A percentile compares a stretch with the other conserved stretches of the same genome.
These are phyloP conservation scores for Lecanicillium sp. DNA, from an alignment of 2,329 filamentous ascomycete genomes.

Conservation along the genomic window DNA sequence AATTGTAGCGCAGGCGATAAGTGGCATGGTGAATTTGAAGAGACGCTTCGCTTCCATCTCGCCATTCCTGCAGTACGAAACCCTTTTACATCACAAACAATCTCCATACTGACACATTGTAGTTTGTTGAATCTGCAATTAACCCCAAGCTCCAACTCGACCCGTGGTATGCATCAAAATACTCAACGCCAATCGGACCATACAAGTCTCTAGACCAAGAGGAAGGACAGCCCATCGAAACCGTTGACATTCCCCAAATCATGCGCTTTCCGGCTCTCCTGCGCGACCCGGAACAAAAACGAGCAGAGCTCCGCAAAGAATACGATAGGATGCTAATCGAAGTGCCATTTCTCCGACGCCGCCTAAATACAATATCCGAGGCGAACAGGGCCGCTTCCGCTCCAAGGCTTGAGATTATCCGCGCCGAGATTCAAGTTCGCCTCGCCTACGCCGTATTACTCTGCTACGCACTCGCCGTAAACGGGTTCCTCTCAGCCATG, in stretches of 20 bases:
- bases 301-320: neutral
- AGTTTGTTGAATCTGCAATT: constrained; percentile 7
- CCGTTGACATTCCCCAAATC: constrained; percentile 6
- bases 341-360: constrained; percentile 7
- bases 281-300: constrained; percentile 5
- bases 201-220: constrained; percentile 6
- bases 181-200: neutral
- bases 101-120: neutral
- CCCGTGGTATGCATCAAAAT: constrained; percentile 1
- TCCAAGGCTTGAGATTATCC: neutral
- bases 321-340: constrained; percentile 6
- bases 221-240: constrained; percentile 7
- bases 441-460: constrained; percentile 14
- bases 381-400: constrained; percentile 1
- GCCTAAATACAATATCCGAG: constrained; percentile 4
- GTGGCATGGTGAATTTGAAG: constrained; percentile 18
- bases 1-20: constrained; percentile 16
- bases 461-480: constrained; percentile 14
- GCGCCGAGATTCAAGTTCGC: constrained; percentile 5
- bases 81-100: neutral
- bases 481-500: constrained; percentile 16
- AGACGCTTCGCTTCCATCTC: constrained; percentile 21
- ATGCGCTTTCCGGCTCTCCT: constrained; percentile 5
- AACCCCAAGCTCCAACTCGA: constrained; percentile 8
- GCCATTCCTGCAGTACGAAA: constrained; percentile 22